Percentiles rank a stretch among this genome's conserved stretches.
Conservation (phyloP, 2,329 filamentous ascomycete species). For the Penicillium sp. region DNA sequence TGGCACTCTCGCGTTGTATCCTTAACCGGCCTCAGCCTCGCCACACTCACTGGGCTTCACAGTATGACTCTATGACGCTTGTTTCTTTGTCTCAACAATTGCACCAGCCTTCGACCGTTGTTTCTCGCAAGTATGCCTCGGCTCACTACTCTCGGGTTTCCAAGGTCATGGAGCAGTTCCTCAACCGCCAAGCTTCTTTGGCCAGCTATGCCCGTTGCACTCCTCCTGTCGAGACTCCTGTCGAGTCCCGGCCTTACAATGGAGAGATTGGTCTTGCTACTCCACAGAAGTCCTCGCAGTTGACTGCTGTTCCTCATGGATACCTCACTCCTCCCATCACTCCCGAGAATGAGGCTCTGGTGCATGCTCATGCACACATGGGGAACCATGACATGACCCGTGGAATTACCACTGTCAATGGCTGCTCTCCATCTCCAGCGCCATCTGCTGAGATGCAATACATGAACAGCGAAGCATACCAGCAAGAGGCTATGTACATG, state of each 20-base stretch:
- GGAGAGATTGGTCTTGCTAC: slow-evolving; percentile 46
- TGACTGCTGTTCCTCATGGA: slow-evolving; percentile 40
- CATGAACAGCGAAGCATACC: slow-evolving; percentile 37
- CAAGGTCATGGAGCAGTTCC: slow-evolving; percentile 65
- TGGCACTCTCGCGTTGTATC: slow-evolving; percentile 84
- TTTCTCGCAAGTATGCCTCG: slow-evolving; percentile 69
- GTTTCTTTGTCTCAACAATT: slow-evolving; percentile 66
- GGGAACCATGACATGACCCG: slow-evolving; percentile 37
- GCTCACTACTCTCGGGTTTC: slow-evolving; percentile 66
- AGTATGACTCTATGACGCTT: slow-evolving; percentile 55
- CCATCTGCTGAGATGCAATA: slow-evolving; percentile 40
- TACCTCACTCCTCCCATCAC: slow-evolving; percentile 52
- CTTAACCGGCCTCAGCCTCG: slow-evolving; percentile 75
- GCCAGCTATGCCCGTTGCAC: slow-evolving; percentile 47
- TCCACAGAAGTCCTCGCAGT: slow-evolving; percentile 42
- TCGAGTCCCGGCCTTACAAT: slow-evolving; percentile 42
- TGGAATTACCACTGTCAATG: slow-evolving; percentile 24
- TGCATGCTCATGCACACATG: slow-evolving; percentile 32
- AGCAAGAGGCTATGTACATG: slow-evolving; percentile 35
- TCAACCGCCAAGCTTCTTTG: slow-evolving; percentile 63
- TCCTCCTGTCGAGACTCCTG: slow-evolving; percentile 40
- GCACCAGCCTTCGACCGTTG: slow-evolving; percentile 66
- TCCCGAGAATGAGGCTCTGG: slow-evolving; percentile 46
- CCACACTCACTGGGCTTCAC: slow-evolving; percentile 71
- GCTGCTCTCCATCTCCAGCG: slow-evolving; percentile 41